These are phyloP conservation scores for Pholiota microspora DNA, from an alignment of 768 basidiomycete genomes.

Conservation along the genomic window DNA sequence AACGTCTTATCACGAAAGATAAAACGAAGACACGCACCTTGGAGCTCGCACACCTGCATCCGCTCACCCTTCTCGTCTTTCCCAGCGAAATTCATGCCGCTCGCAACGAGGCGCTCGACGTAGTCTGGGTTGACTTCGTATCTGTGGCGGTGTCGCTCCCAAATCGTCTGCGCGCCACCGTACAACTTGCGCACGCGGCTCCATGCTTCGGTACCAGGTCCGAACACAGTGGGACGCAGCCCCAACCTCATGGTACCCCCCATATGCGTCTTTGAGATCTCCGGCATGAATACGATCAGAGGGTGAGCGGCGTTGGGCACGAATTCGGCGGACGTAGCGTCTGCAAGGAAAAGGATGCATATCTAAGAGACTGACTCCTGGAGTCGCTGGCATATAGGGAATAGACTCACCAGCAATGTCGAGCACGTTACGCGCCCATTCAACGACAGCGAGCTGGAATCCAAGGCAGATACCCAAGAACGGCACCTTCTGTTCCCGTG, in stretches of 20 bases:
- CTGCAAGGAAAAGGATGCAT: conserved; percentile 31
- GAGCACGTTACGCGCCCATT: conserved; percentile 88
- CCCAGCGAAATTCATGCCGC: conserved; percentile 68
- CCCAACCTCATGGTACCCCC: conserved; percentile 99
- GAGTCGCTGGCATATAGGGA: neutral
- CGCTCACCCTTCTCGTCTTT: conserved; percentile 95
- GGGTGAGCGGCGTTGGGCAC: conserved; percentile 57
- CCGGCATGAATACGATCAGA: conserved; percentile 96
- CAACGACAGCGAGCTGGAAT: conserved; percentile 95
- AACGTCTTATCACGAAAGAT: too few species aligned
- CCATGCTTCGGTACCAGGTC: conserved; percentile 64
- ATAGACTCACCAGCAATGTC: conserved; percentile 64
- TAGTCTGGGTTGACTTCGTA: conserved; percentile 93
- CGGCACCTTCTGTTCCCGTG: conserved; percentile 90
- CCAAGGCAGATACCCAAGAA: conserved; percentile 97
- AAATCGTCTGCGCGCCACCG: conserved; percentile 76
- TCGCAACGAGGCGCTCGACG: conserved; percentile 65
- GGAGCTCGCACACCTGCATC: conserved; percentile 94
- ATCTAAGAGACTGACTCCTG: too few species aligned
- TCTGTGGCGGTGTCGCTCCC: conserved; percentile 96
- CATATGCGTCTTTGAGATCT: conserved; percentile 96
- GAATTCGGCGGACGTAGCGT: conserved; percentile 87
- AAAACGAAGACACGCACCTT: conserved; percentile 45
- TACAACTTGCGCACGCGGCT: conserved; percentile 78
- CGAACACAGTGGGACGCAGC: conserved; percentile 92